Conservation (phyloP, 257 asterid species). For the Eucommia ulmoides region DNA sequence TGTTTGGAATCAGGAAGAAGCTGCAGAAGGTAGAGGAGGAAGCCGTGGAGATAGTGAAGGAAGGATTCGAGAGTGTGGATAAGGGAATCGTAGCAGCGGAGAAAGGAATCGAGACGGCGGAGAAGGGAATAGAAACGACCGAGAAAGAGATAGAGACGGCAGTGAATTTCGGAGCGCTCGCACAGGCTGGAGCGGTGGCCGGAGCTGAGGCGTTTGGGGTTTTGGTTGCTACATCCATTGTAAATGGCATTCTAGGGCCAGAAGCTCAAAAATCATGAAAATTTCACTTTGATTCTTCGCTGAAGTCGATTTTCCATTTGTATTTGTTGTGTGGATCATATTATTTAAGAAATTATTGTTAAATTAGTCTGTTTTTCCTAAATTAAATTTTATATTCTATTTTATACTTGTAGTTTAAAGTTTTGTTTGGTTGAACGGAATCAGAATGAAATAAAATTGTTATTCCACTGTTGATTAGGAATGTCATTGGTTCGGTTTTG, state of each 20-base stretch:
- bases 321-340: too few relatives aligned
- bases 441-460: too few relatives aligned
- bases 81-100: constrained; percentile 49
- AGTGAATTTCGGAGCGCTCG: constrained; percentile 47
- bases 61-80: constrained; percentile 75
- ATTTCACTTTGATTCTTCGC: too few relatives aligned
- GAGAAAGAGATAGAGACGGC: constrained; percentile 44
- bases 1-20: constrained; percentile 57
- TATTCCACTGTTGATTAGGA: too few relatives aligned
- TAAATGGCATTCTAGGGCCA: constrained; percentile 71
- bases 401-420: too few relatives aligned
- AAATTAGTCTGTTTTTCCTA: too few relatives aligned
- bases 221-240: constrained; percentile 50
- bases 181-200: constrained; percentile 70
- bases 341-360: too few relatives aligned
- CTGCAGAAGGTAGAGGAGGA: constrained; percentile 56
- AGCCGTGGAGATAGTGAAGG: constrained; percentile 62
- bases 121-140: constrained; percentile 43
- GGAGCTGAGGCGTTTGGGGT: constrained; percentile 61
- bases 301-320: too few relatives aligned
- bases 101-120: constrained; percentile 44
- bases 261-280: constrained; percentile 61
- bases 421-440: too few relatives aligned
- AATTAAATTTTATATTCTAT: too few relatives aligned
- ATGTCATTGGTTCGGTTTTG: too few relatives aligned